Percentiles rank a stretch among this genome's conserved stretches.
Evolutionary conservation across 805 yeast species (phyloP).

Genomic region (Barnettozyma botsteinii): DNA sequence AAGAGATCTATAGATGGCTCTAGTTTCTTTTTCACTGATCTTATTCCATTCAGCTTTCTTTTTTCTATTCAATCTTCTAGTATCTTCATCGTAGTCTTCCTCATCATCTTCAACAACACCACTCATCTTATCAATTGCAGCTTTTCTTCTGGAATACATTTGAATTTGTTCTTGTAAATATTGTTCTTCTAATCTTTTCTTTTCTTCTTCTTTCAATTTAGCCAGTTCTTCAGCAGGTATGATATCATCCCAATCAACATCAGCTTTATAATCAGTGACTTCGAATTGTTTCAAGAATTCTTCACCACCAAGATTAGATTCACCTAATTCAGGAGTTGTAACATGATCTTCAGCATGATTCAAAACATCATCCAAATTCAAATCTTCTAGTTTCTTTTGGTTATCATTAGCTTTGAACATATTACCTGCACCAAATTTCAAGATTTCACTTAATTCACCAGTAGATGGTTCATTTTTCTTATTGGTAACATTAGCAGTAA

Average conservation of each 20-base stretch:
- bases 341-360: conserved; percentile 96
- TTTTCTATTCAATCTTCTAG: conserved; percentile 28
- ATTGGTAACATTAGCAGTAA: conserved; percentile 58
- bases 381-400: conserved; percentile 90
- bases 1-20: conserved; percentile 80
- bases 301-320: conserved; percentile 96
- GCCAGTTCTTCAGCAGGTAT: conserved; percentile 91
- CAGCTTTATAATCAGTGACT: conserved; percentile 97
- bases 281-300: conserved; percentile 96
- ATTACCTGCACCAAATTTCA: conserved; percentile 97
- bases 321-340: conserved; percentile 94
- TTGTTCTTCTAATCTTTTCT: conserved; percentile 77
- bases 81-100: conserved; percentile 34
- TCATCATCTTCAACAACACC: conserved; percentile 36
- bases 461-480: conserved; percentile 68
- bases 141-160: conserved; percentile 75
- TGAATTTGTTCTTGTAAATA: conserved; percentile 86
- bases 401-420: conserved; percentile 96
- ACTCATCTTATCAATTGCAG: conserved; percentile 59
- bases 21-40: conserved; percentile 78
- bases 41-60: conserved; percentile 41
- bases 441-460: conserved; percentile 83
- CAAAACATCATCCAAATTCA: conserved; percentile 92
- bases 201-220: conserved; percentile 87
- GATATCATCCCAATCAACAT: conserved; percentile 98